Conservation (phyloP, 164 flowering plant genomes). For the Chimonanthus praecox region DNA sequence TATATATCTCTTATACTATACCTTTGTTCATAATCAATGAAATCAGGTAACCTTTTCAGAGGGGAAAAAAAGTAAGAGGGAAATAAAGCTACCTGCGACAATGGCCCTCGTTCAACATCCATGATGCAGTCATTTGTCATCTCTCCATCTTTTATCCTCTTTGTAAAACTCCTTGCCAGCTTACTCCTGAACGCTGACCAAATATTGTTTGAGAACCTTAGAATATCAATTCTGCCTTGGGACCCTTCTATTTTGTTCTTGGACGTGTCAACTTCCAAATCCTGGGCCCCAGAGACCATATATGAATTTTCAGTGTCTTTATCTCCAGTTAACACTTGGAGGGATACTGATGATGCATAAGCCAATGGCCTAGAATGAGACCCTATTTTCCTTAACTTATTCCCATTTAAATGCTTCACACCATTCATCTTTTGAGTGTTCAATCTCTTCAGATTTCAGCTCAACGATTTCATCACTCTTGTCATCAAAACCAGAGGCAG, state of each 20-base stretch:
- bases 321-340: slow-evolving; percentile 15
- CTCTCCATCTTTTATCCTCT: slow-evolving; percentile 49
- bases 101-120: slow-evolving; percentile 25
- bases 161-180: slow-evolving; percentile 25
- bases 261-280: slow-evolving; percentile 25
- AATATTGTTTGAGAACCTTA: slow-evolving; percentile 21
- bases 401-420: slow-evolving; percentile 14
- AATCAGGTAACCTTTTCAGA: too few relatives aligned
- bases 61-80: too few relatives aligned
- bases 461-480: slow-evolving; percentile 38
- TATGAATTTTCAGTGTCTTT: slow-evolving; percentile 12
- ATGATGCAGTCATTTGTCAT: slow-evolving; percentile 6
- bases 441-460: slow-evolving; percentile 21
- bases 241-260: slow-evolving; percentile 25
- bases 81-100: slow-evolving; percentile 25
- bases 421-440: slow-evolving; percentile 21
- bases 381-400: slow-evolving; percentile 24
- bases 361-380: slow-evolving; percentile 18
- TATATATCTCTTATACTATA: too few relatives aligned
- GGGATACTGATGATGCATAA: slow-evolving; percentile 16
- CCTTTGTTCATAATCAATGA: too few relatives aligned
- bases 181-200: slow-evolving; percentile 22
- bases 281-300: slow-evolving; percentile 17
- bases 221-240: slow-evolving; percentile 15
- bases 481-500: slow-evolving; percentile 25